Conservation (phyloP, 108 stramenopile species). For the Conticribra weissflogii region DNA sequence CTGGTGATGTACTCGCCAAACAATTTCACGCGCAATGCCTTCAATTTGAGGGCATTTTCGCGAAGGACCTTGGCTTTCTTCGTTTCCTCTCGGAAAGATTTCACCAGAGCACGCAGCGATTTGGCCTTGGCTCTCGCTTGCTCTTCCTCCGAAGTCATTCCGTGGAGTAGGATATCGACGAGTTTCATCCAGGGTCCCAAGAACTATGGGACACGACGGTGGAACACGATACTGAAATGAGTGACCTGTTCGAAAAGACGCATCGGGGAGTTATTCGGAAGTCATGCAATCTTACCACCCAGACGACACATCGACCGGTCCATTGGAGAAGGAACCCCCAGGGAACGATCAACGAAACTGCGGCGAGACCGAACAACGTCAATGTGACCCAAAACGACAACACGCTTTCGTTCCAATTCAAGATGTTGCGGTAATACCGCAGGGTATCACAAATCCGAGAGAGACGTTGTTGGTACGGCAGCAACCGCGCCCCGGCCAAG, state of each 20-base stretch:
- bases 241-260: too few relatives aligned
- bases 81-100: constrained; percentile 25
- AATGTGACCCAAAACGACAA: constrained; percentile 69
- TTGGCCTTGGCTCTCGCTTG: constrained; percentile 24
- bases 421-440: constrained; percentile 38
- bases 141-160: constrained; percentile 34
- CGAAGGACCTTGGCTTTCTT: constrained; percentile 52
- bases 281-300: constrained; percentile 29
- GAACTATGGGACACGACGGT: too few relatives aligned
- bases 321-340: constrained; percentile 70
- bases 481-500: constrained; percentile 20
- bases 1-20: constrained; percentile 64
- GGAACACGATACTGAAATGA: too few relatives aligned
- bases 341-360: constrained; percentile 63
- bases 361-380: constrained; percentile 49
- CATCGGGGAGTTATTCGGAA: too few relatives aligned
- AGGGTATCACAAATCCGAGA: constrained; percentile 32
- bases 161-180: constrained; percentile 53
- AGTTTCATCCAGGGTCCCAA: constrained; percentile 79
- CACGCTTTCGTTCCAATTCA: constrained; percentile 69
- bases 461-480: constrained; percentile 36
- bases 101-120: constrained; percentile 4
- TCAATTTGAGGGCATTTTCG: constrained; percentile 74
- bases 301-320: constrained; percentile 59
- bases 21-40: constrained; percentile 60